phyloP scores from a whole-genome alignment of 495 filamentous ascomycete genomes.

The Trichodelitschia bisporula region DNA sequence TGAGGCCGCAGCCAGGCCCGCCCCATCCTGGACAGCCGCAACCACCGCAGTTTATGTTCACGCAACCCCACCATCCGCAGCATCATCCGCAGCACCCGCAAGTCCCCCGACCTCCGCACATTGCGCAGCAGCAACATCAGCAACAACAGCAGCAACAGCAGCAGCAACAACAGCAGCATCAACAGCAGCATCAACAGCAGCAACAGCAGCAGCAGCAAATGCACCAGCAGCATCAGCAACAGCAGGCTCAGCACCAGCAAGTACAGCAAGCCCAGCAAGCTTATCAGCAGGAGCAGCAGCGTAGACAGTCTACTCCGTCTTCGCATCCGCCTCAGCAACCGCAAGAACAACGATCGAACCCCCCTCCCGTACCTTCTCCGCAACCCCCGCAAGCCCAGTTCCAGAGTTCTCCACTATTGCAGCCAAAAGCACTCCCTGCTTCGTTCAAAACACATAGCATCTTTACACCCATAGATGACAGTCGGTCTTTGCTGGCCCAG shows the following conservation, averaged over 20 bases:
- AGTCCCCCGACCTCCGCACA: too few relatives aligned
- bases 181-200: constrained; percentile 26
- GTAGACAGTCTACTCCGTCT: constrained; percentile 34
- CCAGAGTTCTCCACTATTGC: constrained; percentile 20
- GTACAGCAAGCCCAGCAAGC: constrained; percentile 31
- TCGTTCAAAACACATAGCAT: constrained; percentile 66
- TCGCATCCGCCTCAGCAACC: constrained; percentile 20
- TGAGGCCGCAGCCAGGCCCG: constrained; percentile 9
- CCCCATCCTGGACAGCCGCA: constrained; percentile 11
- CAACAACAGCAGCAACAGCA: constrained; percentile 20
- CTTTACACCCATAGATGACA: constrained; percentile 91
- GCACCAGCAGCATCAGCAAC: too few relatives aligned
- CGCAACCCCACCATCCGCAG: constrained; percentile 10
- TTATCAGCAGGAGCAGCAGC: constrained; percentile 45
- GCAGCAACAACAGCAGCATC: constrained; percentile 35
- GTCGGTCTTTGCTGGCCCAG: constrained; percentile 62
- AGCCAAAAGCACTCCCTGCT: constrained; percentile 39
- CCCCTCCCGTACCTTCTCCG: constrained; percentile 18
- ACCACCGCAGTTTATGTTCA: constrained; percentile 11
- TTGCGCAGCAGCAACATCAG: constrained; percentile 15
- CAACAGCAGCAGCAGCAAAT: constrained; percentile 11
- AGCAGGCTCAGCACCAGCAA: constrained; percentile 15
- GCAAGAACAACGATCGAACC: constrained; percentile 23
- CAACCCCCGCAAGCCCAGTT: constrained; percentile 22
- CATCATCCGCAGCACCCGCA: constrained; percentile 16